Evolutionary conservation across 768 basidiomycete genomes (phyloP).

Genomic region (Auricularia heimuer): DNA sequence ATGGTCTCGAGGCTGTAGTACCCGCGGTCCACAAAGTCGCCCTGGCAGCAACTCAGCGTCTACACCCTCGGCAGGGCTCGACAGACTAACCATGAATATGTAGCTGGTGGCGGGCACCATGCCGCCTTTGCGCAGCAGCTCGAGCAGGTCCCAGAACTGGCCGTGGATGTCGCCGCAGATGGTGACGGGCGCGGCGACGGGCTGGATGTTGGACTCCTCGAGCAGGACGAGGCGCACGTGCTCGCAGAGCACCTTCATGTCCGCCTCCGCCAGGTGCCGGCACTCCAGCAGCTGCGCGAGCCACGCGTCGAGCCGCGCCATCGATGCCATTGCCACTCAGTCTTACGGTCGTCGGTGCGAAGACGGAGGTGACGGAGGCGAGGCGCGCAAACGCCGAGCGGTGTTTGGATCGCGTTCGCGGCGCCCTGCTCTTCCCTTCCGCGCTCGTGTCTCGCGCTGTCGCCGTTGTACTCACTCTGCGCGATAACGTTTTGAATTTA

Average conservation of each 20-base stretch:
- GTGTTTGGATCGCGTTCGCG: no score
- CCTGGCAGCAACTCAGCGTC: constrained; percentile 35
- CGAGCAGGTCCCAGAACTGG: constrained; percentile 94
- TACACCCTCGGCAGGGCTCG: constrained; percentile 20
- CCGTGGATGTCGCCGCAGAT: constrained; percentile 96
- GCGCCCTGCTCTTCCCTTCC: no score
- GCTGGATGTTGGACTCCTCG: constrained; percentile 97
- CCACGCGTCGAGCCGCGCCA: constrained; percentile 49
- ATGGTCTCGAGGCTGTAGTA: constrained; percentile 96
- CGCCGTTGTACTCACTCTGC: no score
- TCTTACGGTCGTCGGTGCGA: no score
- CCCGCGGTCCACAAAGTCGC: constrained; percentile 95
- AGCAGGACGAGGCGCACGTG: constrained; percentile 81
- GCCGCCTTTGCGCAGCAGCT: constrained; percentile 79
- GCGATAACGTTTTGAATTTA: no score
- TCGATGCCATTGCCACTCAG: neutral
- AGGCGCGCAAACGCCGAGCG: no score
- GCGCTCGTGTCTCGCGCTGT: no score
- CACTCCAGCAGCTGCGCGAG: constrained; percentile 81
- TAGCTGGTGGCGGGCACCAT: constrained; percentile 83
- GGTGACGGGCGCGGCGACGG: constrained; percentile 89
- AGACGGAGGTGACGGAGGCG: no score
- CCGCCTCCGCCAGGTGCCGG: constrained; percentile 78
- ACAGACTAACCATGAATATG: constrained; percentile 87
- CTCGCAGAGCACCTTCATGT: constrained; percentile 90